Evolutionary conservation across 1,139 yeast genomes (phyloP).

Genomic region (Sugiyamaella japonica): DNA sequence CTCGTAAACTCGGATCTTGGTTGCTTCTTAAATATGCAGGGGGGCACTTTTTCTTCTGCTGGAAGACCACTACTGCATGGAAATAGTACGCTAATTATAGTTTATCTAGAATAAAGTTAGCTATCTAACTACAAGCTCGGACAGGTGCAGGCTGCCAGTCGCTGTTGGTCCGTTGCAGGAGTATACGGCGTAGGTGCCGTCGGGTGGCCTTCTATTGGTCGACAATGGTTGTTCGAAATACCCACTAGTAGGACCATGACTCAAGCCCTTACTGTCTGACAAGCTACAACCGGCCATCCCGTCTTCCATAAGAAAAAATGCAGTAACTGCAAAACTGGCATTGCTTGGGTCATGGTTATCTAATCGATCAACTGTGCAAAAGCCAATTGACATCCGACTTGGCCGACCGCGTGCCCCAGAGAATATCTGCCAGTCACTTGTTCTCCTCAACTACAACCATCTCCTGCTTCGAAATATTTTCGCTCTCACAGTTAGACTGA

Average conservation of each 20-base stretch:
- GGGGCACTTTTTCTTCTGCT: background rate
- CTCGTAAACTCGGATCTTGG: background rate
- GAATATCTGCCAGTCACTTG: background rate
- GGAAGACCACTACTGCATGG: background rate
- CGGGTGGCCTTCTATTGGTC: background rate
- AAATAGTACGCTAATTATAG: background rate
- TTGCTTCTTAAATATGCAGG: background rate
- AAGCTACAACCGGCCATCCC: no score
- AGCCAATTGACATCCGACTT: background rate
- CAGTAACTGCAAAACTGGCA: no score
- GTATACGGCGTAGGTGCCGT: no score
- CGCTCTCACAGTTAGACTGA: conserved; percentile 1
- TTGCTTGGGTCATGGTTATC: no score
- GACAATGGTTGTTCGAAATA: background rate
- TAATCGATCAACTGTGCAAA: no score
- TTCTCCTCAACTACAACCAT: background rate
- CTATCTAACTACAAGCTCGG: background rate
- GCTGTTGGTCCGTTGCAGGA: background rate
- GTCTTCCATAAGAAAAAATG: no score
- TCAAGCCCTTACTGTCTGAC: no score
- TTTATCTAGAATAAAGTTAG: background rate
- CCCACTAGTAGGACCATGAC: no score
- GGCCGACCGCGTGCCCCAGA: background rate
- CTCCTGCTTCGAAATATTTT: background rate
- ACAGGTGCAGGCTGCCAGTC: background rate